Conservation (phyloP, 192 early-diverging fungal genomes). For the Polychytrium aggregatum region DNA sequence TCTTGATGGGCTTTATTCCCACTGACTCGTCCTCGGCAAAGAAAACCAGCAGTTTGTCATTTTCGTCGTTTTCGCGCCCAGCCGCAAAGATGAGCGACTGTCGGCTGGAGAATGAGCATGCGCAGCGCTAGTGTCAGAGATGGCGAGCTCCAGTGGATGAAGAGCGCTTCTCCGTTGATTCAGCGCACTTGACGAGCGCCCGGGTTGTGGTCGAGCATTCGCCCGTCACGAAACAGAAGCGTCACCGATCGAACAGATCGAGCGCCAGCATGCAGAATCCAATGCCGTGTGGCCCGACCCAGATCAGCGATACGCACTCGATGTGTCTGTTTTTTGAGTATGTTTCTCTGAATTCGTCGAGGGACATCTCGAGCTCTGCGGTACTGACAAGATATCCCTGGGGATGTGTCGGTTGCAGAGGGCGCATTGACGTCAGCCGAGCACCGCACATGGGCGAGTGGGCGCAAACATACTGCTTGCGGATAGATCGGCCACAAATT, state of each 20-base stretch:
- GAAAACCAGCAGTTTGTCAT: constrained; percentile 79
- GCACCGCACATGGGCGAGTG: too few species aligned
- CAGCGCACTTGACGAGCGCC: too few species aligned
- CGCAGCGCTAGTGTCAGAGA: constrained; percentile 76
- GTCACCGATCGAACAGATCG: too few species aligned
- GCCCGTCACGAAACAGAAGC: too few species aligned
- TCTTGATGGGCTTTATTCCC: constrained; percentile 81
- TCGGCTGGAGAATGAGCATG: constrained; percentile 20
- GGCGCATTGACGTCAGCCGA: not conserved
- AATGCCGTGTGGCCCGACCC: not conserved
- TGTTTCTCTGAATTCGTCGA: constrained; percentile 63
- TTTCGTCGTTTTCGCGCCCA: constrained; percentile 65
- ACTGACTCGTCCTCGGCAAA: constrained; percentile 84
- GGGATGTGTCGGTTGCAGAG: not conserved
- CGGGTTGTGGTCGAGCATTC: too few species aligned
- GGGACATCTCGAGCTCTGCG: constrained; percentile 66
- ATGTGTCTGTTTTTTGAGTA: constrained; percentile 63
- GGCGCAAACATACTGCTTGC: too few species aligned
- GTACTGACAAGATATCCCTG: constrained; percentile 76
- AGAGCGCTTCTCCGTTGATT: too few species aligned
- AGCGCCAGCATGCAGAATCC: too few species aligned
- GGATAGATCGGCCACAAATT: too few species aligned
- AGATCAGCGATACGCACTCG: constrained; percentile 43
- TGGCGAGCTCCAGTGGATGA: constrained; percentile 38
- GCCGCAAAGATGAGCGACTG: too few species aligned